Conservation (phyloP, 2,329 filamentous ascomycete species). For the Epichloe bromicola region DNA sequence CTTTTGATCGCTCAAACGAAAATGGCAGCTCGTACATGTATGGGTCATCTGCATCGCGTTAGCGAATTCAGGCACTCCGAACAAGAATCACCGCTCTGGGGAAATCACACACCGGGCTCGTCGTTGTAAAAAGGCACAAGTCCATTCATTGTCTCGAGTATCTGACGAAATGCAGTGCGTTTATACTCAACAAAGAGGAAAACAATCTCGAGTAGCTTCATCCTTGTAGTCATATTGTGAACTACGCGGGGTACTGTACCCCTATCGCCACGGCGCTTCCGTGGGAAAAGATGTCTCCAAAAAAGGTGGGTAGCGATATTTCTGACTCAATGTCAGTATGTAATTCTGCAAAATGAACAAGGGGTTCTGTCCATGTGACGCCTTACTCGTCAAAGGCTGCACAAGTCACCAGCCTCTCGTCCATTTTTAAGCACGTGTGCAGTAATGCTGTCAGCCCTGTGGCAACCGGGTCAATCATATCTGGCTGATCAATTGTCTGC, state of each 20-base stretch:
- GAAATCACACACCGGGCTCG: slow-evolving; percentile 22
- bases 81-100: neutral
- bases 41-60: slow-evolving; percentile 22
- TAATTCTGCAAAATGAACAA: neutral
- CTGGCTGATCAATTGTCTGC: slow-evolving; percentile 16
- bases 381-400: slow-evolving; percentile 15
- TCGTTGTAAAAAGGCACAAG: slow-evolving; percentile 26
- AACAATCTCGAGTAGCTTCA: slow-evolving; percentile 48
- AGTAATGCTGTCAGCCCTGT: slow-evolving; percentile 18
- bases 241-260: slow-evolving; percentile 26
- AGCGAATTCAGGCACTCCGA: neutral
- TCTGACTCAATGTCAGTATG: slow-evolving; percentile 10
- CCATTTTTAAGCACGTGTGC: slow-evolving; percentile 18
- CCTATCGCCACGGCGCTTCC: slow-evolving; percentile 2
- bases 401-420: slow-evolving; percentile 14
- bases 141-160: slow-evolving; percentile 31
- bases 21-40: slow-evolving; percentile 50
- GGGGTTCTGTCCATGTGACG: neutral
- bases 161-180: slow-evolving; percentile 30
- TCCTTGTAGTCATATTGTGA: slow-evolving; percentile 42
- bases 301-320: slow-evolving; percentile 32
- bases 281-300: slow-evolving; percentile 56
- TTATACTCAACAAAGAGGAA: slow-evolving; percentile 41
- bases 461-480: slow-evolving; percentile 16
- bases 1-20: slow-evolving; percentile 50